Base-by-base conservation (phyloP, 768 basidiomycete genomes). In the Collybia sp. region DNA sequence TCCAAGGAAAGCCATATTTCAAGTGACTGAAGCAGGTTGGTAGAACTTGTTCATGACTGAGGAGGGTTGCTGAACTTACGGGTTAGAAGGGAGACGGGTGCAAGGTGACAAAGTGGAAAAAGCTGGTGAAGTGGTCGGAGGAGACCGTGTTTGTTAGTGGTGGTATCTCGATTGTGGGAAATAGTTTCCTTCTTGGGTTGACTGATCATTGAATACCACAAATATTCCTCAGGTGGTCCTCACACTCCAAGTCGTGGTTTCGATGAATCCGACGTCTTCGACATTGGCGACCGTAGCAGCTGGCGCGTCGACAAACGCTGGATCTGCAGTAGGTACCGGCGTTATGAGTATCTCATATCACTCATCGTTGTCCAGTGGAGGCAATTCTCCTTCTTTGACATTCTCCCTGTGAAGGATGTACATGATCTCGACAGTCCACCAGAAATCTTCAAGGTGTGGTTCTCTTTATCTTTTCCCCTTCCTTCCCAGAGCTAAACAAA, bases 351-450 rank as follows among this genome's bases (percentile, higher is more conserved):
- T 13, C 35, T 46, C 25, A 20, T 31, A 38, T 46, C 37, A 2
- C 31, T 20, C 19, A 32, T 15, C 11, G 5, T n/a, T 20, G 30
- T 31, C 30, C 46, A 94, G 89, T 91, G 87, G 82, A 77, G 87
- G 42, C 88, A 93, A 58, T 95, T 95, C 69, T 73, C 82, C 2
- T 96, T 96, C 79, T 97, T 96, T 58, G 83, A 93, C 52, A 71
- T 76, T 11, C 75, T 80, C 3, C 77, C 81, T 10, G 82, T 93
- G 51, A 90, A 83, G 61, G 91, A 92, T 56, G 70, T 75, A 2
- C 81, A 93, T 55, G 88, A 95, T 59, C 69, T 89, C 12, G 76
- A 79, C 2, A 80, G 76, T 47, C 65, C 83, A 0, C 92, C 92
- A 0, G 84, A 89, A 44, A 75, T 92, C 17, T 82, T 95, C 75